Evolutionary conservation across 345 rosid species (phyloP).

Genomic region (Fremontodendron californicum): DNA sequence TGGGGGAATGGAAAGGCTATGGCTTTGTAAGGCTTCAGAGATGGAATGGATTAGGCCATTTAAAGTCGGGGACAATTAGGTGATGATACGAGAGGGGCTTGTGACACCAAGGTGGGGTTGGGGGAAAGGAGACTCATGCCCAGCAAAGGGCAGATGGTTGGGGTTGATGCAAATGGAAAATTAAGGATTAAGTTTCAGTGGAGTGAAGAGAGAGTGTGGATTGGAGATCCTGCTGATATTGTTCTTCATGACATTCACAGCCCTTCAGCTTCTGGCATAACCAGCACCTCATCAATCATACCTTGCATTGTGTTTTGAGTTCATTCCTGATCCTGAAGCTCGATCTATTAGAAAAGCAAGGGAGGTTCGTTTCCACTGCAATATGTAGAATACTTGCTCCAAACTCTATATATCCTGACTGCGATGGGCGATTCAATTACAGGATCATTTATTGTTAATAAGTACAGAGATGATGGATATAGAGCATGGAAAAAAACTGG

Average conservation of each 20-base stretch:
- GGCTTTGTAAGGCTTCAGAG: conserved; percentile 87
- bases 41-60: conserved; percentile 73
- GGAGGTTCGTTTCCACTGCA: not conserved
- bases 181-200: no score
- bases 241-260: conserved; percentile 58
- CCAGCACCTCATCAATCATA: not conserved
- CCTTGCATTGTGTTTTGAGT: not conserved
- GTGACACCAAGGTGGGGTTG: conserved; percentile 87
- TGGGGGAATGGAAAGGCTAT: conserved; percentile 75
- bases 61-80: conserved; percentile 65
- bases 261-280: not conserved
- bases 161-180: no score
- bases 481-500: conserved; percentile 17
- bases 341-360: not conserved
- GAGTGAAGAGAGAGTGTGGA: conserved; percentile 96
- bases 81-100: conserved; percentile 66
- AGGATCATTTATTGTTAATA: conserved; percentile 27
- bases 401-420: not conserved
- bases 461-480: conserved; percentile 24
- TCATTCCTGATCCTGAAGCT: not conserved
- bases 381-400: not conserved
- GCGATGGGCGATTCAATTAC: not conserved
- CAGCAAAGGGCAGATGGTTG: no score
- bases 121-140: conserved; percentile 99
- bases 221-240: conserved; percentile 93